These are phyloP conservation scores for Parasarocladium wereldwijsianum DNA, from an alignment of 2,329 filamentous ascomycete genomes.

Conservation along the genomic window DNA sequence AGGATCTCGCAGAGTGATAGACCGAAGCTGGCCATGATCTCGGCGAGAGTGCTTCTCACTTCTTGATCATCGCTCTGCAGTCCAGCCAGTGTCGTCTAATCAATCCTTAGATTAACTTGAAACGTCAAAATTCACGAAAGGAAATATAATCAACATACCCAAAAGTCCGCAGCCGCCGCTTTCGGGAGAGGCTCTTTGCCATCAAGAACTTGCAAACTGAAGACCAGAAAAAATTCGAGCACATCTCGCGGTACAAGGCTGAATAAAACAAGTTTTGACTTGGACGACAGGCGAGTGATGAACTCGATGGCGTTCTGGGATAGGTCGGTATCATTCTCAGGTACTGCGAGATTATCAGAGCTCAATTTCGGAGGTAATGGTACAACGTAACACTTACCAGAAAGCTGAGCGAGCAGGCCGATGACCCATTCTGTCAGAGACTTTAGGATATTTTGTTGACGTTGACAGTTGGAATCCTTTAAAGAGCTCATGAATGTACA, in stretches of 20 bases:
- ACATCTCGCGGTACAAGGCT: slow-evolving; percentile 37
- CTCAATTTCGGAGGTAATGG: background rate
- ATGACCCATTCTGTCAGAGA: slow-evolving; percentile 47
- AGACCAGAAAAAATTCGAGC: slow-evolving; percentile 55
- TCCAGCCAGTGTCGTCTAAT: slow-evolving; percentile 36
- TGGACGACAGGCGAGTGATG: slow-evolving; percentile 45
- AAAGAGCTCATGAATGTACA: slow-evolving; percentile 54
- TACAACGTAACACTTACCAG: slow-evolving; percentile 25
- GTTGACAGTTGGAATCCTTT: slow-evolving; percentile 22
- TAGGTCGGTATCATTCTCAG: slow-evolving; percentile 59
- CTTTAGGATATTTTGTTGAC: slow-evolving; percentile 32
- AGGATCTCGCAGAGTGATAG: slow-evolving; percentile 45
- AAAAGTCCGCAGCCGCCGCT: slow-evolving; percentile 58
- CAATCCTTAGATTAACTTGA: background rate
- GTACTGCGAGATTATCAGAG: slow-evolving; percentile 23
- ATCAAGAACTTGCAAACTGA: slow-evolving; percentile 54
- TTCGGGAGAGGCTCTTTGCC: slow-evolving; percentile 65
- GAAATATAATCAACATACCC: slow-evolving; percentile 33
- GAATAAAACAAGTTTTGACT: slow-evolving; percentile 47
- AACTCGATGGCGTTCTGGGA: slow-evolving; percentile 63
- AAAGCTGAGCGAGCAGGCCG: slow-evolving; percentile 45
- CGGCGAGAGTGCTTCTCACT: slow-evolving; percentile 27
- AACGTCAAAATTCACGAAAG: background rate
- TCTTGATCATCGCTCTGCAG: slow-evolving; percentile 27
- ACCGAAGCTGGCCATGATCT: slow-evolving; percentile 43